Base-by-base conservation (phyloP, 768 basidiomycete species). In the Podaxis sp. region DNA sequence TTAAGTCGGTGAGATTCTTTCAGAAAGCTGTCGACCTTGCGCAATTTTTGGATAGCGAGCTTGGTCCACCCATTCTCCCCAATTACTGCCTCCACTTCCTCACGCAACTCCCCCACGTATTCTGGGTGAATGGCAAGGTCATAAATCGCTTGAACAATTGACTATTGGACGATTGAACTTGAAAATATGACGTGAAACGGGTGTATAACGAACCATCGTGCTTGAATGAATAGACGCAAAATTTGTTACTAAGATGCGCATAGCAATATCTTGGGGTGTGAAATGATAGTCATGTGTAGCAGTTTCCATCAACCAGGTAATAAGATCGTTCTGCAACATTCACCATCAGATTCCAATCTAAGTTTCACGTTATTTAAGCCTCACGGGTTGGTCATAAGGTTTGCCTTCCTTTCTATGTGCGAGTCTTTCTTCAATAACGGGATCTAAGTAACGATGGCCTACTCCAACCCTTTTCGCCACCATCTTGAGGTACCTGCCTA, bases 11-110 rank as follows among this genome's bases (percentile, higher is more conserved):
- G 67, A 3, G 76, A 76, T 64, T 82, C 82, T 58, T 76, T 76
- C 30, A 82, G 61, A 65, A 82, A 81, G 61, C 81, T 83, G 61
- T 82, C 80, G 12, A 82, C 53, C 65, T 79, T 77, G 60, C 71
- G 70, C 74, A 83, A 74, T 57, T 76, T 76, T 15, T 67, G 68
- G 52, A 82, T 65, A 2, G 74, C 68, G 12, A 69, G 64, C 57
- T 77, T 77, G 0, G 70, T 71, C 74, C 76, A 80, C 30, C 73
- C 79, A 17, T 78, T 71, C 6, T 70, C 65, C 1, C 57, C 52
- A 17, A 79, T 54, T 11, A 79, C 70, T 2, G 59, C 55, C 49
- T 80, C 77, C 1, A 81, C 71, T 67, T 85, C 83, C 57, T 81
- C 76, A 0, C 82, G 75, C 26, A 84, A 44, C 17, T 74, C 69